Percentiles rank a stretch among this genome's conserved stretches.
These are phyloP conservation scores for Cladosporium sp. DNA, from an alignment of 2,329 filamentous ascomycete genomes.

Conservation along the genomic window DNA sequence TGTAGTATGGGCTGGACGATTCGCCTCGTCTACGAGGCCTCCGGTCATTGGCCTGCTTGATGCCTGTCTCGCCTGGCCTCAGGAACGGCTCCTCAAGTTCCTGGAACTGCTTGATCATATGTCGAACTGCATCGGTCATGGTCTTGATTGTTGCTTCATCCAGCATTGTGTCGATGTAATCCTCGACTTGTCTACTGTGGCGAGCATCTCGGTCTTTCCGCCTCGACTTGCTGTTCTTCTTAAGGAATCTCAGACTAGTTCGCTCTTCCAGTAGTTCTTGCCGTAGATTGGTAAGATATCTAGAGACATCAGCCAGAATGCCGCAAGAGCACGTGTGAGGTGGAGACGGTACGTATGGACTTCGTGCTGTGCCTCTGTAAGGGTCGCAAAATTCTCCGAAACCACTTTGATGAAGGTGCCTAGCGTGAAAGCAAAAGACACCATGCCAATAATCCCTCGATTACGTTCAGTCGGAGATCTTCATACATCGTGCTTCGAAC, in stretches of 20 bases:
- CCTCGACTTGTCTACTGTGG: conserved; percentile 13
- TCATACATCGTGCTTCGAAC: background rate
- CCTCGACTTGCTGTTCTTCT: conserved; percentile 12
- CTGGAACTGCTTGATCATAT: conserved; percentile 33
- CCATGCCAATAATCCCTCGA: conserved; percentile 33
- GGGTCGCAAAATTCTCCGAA: conserved; percentile 35
- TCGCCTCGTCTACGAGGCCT: conserved; percentile 17
- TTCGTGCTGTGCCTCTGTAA: conserved; percentile 32
- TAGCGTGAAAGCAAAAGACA: conserved; percentile 39
- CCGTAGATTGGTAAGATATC: conserved; percentile 33
- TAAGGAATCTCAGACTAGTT: conserved; percentile 28
- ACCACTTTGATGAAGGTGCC: conserved; percentile 38
- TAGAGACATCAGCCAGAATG: no score
- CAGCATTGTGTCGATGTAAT: conserved; percentile 19
- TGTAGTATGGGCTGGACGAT: conserved; percentile 20
- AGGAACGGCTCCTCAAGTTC: conserved; percentile 35
- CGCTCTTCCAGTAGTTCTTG: conserved; percentile 38
- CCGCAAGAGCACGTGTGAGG: no score
- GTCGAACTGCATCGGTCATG: conserved; percentile 31
- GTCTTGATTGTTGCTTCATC: conserved; percentile 33
- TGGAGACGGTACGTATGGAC: conserved; percentile 28
- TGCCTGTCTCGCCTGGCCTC: conserved; percentile 20
- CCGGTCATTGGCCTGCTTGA: conserved; percentile 16
- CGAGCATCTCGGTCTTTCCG: conserved; percentile 17
- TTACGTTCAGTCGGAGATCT: background rate